Base-by-base conservation (phyloP, 1,284 basidiomycete genomes). In the Rhodotorula sp. region DNA sequence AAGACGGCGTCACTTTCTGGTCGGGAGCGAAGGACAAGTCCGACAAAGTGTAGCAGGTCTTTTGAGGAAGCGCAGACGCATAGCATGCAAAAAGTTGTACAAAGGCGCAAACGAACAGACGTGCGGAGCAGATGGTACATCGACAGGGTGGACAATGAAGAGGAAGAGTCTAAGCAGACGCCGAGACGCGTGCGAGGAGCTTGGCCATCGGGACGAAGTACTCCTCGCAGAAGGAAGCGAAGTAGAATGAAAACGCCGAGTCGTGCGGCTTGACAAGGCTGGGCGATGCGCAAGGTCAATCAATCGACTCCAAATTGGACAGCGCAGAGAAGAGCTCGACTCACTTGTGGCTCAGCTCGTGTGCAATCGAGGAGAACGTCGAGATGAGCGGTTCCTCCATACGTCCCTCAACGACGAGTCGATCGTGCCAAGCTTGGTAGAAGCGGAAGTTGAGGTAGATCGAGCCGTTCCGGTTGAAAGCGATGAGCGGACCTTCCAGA, bases 381-480 rank as follows among this genome's bases (percentile, higher is more conserved):
- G 91, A 93, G 58, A 91, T 89, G 68, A 88, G 87, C 3, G 95
- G 91, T 55, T 88, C 84, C n/a, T 83, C 83, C 59, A 85, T 78
- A 14, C 85, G 81, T 2, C 89, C 89, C 8, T 79, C 79, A 62
- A 81, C 79, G 30, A 93, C 89, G 62, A 89, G 85, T 0, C 80
- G 81, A 72, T 93, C 89, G 78, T 95, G 93, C 93, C 66, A 61
- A 1, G 69, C 65, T 4, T 54, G 18, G 30, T 75, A 72, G 64
- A 66, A 75, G 6, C 73, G 73, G 18, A 95, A 82, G 79, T 97
- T 98, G 75, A 97, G 83, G 82, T 93, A 98, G 44, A 99, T 84
- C 69, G 89, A 89, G 5, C 92, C 93, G 63, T 87, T 88, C 44
- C 93, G 85, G 80, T 98, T 99, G 84, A 98, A 98, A 0, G 95